These are phyloP conservation scores for Chlamydomonas urium DNA, from an alignment of 139 green algal species.

Conservation along the genomic window DNA sequence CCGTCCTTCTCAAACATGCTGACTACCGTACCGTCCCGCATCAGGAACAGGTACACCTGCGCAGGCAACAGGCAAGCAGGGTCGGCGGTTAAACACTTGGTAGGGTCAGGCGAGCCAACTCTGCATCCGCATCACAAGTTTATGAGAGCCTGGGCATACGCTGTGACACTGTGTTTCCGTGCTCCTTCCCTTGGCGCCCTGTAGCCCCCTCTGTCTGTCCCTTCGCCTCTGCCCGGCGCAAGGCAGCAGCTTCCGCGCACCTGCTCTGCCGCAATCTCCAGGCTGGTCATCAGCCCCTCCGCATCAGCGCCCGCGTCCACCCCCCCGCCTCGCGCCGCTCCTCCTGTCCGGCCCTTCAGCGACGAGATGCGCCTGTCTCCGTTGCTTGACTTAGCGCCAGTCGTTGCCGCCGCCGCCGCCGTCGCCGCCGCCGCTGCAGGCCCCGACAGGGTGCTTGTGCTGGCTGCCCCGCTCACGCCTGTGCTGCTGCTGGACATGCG, in stretches of 20 bases:
- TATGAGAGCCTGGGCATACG: background rate
- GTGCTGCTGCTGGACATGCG: too few relatives aligned
- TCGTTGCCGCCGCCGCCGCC: background rate
- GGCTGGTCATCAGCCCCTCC: too few relatives aligned
- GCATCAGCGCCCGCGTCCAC: too few relatives aligned
- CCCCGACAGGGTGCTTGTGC: background rate
- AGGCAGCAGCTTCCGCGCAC: background rate
- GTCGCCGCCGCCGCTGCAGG: background rate
- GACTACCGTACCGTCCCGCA: conserved; percentile 7
- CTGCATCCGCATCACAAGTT: background rate
- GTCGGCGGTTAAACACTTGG: background rate
- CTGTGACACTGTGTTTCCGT: background rate
- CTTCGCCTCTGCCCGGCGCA: background rate
- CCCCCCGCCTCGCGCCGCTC: background rate
- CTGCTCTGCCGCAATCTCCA: conserved; percentile 1
- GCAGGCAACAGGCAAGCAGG: background rate
- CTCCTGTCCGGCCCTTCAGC: background rate
- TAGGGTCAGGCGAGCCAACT: background rate
- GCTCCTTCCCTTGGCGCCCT: background rate
- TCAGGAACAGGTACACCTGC: conserved; percentile 16
- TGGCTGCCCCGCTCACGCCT: too few relatives aligned
- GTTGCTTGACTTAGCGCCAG: background rate
- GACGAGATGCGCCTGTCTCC: background rate
- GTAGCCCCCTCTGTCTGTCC: background rate
- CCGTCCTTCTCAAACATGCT: conserved; percentile 12